Evolutionary conservation across 23 red algal species (phyloP).

Genomic region (Gracilaria caudata): DNA sequence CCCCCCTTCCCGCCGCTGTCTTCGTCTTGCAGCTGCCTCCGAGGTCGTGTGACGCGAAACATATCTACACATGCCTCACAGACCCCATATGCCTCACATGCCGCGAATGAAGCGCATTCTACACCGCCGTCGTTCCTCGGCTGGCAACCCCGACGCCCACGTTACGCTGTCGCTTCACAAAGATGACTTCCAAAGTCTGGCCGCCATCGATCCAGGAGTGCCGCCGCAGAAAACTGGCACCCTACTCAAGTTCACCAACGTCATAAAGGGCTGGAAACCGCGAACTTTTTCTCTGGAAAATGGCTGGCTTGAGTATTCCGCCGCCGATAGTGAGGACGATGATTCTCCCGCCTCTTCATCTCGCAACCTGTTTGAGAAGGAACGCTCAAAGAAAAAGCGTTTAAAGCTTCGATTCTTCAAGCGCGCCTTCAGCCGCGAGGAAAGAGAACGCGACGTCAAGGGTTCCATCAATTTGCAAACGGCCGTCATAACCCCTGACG

Average conservation of each 20-base stretch:
- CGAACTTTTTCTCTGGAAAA: constrained; percentile 55
- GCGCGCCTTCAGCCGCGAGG: constrained; percentile 39
- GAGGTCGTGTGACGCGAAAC: neutral
- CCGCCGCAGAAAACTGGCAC: constrained; percentile 48
- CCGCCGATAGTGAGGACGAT: neutral
- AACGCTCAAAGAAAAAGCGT: constrained; percentile 5
- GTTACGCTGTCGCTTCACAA: constrained; percentile 48
- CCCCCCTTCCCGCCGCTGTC: neutral
- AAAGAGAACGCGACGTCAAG: constrained; percentile 61
- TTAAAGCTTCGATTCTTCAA: constrained; percentile 31
- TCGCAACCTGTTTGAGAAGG: constrained; percentile 13
- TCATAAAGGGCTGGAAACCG: constrained; percentile 58
- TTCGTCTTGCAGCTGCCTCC: neutral
- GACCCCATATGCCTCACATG: constrained; percentile 16
- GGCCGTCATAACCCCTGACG: constrained; percentile 82
- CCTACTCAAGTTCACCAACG: constrained; percentile 73
- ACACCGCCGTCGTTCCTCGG: constrained; percentile 47
- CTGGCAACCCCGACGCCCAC: constrained; percentile 5
- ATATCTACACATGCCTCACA: constrained; percentile 11
- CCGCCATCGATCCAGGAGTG: constrained; percentile 28
- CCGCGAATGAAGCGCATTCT: constrained; percentile 30
- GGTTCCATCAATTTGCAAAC: constrained; percentile 87
- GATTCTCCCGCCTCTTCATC: constrained; percentile 14
- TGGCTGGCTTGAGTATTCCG: constrained; percentile 36
- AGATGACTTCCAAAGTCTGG: constrained; percentile 48